phyloP scores from a whole-genome alignment of 2,329 filamentous ascomycete genomes.

The Dothiorella sarmentorum region DNA sequence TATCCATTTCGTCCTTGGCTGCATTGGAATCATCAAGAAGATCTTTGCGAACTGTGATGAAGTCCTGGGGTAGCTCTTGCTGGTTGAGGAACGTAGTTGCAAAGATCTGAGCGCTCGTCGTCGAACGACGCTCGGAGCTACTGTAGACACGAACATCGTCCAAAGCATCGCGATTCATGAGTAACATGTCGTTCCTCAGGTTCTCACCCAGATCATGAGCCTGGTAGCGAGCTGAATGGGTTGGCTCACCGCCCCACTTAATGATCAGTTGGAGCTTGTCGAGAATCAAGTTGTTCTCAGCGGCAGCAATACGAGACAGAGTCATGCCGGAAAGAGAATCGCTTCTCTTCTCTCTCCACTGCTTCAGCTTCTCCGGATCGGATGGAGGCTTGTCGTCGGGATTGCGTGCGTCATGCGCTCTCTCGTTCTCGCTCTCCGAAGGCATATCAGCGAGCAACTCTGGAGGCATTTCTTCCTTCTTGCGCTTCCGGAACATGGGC shows the following conservation, averaged over 20 bases:
- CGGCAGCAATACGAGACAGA: slow-evolving; percentile 89
- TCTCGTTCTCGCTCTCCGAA: slow-evolving; percentile 25
- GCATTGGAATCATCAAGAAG: slow-evolving; percentile 96
- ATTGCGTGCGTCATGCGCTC: not conserved
- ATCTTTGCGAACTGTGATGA: slow-evolving; percentile 89
- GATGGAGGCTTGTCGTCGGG: not conserved
- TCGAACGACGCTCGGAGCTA: slow-evolving; percentile 91
- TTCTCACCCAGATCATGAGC: slow-evolving; percentile 91
- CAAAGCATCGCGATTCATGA: slow-evolving; percentile 88
- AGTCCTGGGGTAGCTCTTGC: slow-evolving; percentile 79
- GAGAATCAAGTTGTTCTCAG: slow-evolving; percentile 85
- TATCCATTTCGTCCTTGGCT: slow-evolving; percentile 98
- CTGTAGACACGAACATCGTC: slow-evolving; percentile 94
- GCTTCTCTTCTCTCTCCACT: slow-evolving; percentile 45
- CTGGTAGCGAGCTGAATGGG: slow-evolving; percentile 94
- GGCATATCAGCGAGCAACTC: slow-evolving; percentile 23
- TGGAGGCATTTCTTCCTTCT: slow-evolving; percentile 55
- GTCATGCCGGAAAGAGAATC: slow-evolving; percentile 88
- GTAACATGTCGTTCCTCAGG: slow-evolving; percentile 88
- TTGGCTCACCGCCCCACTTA: slow-evolving; percentile 98
- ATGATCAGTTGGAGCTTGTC: slow-evolving; percentile 97
- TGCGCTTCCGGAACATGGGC: slow-evolving; percentile 94
- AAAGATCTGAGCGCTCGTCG: slow-evolving; percentile 95
- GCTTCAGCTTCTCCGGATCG: slow-evolving; percentile 22
- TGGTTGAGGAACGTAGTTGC: slow-evolving; percentile 82